Evolutionary conservation across 441 rosid genomes (phyloP).

Genomic region (Breynia disticha): DNA sequence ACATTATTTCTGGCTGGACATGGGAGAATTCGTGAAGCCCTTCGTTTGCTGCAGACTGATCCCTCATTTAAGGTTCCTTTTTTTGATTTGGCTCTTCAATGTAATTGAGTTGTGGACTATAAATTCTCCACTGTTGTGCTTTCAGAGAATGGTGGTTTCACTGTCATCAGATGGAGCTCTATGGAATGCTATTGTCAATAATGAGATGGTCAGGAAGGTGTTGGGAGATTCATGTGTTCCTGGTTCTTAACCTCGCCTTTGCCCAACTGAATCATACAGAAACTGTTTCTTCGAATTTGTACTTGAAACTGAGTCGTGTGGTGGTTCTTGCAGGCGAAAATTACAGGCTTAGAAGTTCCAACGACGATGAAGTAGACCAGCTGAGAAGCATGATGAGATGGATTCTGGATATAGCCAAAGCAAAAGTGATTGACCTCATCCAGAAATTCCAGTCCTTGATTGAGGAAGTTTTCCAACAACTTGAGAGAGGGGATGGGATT

Average conservation of each 20-base stretch:
- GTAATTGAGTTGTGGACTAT: neutral
- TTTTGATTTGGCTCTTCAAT: neutral
- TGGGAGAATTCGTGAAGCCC: conserved; percentile 49
- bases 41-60: conserved; percentile 49
- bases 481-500: conserved; percentile 12
- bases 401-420: conserved; percentile 43
- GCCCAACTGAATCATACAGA: neutral
- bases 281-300: neutral
- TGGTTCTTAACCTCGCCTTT: conserved; percentile 23
- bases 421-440: conserved; percentile 32
- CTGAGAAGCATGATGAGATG: conserved; percentile 24
- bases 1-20: conserved; percentile 31
- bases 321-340: conserved; percentile 14
- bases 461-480: conserved; percentile 36
- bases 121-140: neutral
- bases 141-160: conserved; percentile 65
- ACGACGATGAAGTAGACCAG: conserved; percentile 19
- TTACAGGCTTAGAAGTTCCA: conserved; percentile 1
- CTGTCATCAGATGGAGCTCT: conserved; percentile 67
- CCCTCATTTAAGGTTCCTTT: conserved; percentile 51
- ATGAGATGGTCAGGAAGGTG: conserved; percentile 41
- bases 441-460: conserved; percentile 39
- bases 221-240: conserved; percentile 30
- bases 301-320: neutral
- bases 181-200: conserved; percentile 70